These are phyloP conservation scores for Lablab purpureus DNA, from an alignment of 306 rosid species.

Conservation along the genomic window DNA sequence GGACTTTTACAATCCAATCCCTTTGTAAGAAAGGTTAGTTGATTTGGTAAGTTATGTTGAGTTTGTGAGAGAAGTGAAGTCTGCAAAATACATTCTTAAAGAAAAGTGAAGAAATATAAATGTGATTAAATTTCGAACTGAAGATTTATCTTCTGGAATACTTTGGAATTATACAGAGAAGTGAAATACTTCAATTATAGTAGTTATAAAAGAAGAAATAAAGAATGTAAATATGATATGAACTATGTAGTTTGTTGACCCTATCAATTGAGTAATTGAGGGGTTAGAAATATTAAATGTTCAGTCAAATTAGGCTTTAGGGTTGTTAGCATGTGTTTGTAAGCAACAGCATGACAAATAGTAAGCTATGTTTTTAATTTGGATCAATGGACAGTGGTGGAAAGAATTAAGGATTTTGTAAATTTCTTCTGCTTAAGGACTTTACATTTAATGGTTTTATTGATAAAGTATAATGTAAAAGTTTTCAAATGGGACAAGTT, in stretches of 20 bases:
- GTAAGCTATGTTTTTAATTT: neutral
- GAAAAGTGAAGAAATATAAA: too few relatives aligned
- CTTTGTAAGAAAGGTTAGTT: neutral
- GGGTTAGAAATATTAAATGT: constrained; percentile 2
- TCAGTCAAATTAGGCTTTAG: neutral
- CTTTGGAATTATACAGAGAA: too few relatives aligned
- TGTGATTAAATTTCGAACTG: too few relatives aligned
- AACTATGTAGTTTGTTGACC: neutral
- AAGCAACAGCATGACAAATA: neutral
- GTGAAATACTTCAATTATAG: too few relatives aligned
- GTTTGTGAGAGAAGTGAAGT: too few relatives aligned
- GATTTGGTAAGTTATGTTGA: too few relatives aligned
- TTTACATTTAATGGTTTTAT: neutral
- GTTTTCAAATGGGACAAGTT: neutral
- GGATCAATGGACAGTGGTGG: neutral
- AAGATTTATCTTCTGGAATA: too few relatives aligned
- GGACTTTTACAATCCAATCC: too few relatives aligned
- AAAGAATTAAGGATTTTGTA: neutral
- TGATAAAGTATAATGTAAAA: neutral
- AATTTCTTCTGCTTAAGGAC: neutral
- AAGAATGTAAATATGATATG: neutral
- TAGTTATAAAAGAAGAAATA: too few relatives aligned
- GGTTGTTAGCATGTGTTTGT: neutral
- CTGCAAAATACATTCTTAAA: too few relatives aligned
- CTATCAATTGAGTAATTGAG: neutral